Conservation (phyloP, 179 eudicot species). For the Spergularia azorica region DNA sequence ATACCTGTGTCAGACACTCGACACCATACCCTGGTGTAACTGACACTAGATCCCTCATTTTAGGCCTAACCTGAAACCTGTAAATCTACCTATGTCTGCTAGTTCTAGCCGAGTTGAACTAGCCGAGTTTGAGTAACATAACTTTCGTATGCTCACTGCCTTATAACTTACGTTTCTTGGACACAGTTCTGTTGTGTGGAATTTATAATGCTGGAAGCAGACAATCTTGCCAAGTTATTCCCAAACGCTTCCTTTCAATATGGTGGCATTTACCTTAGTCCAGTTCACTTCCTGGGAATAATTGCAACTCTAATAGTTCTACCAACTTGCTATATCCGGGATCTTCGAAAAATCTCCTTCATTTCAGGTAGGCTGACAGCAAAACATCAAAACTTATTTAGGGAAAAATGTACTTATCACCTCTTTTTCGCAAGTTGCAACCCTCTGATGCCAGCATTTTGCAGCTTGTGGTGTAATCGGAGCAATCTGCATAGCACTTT, state of each 20-base stretch:
- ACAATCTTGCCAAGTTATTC: constrained; percentile 71
- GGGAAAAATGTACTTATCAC: neutral
- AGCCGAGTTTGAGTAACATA: no score
- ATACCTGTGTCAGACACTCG: no score
- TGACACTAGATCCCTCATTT: no score
- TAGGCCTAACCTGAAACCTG: no score
- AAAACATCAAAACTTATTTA: no score
- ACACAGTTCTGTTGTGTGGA: constrained; percentile 87
- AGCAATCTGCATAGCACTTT: constrained; percentile 55
- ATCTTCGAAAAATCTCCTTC: constrained; percentile 66
- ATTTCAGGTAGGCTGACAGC: constrained; percentile 55
- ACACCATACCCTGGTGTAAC: no score
- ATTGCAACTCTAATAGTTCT: constrained; percentile 54
- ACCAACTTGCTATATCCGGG: constrained; percentile 70
- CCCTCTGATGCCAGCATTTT: constrained; percentile 3
- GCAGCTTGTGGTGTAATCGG: constrained; percentile 82
- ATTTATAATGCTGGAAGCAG: constrained; percentile 77
- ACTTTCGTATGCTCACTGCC: neutral
- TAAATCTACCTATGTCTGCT: no score
- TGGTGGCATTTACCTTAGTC: constrained; percentile 48
- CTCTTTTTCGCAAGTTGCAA: neutral
- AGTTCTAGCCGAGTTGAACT: no score
- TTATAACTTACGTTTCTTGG: neutral
- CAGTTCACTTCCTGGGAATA: constrained; percentile 64
- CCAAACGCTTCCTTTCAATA: constrained; percentile 55